Base-by-base conservation (phyloP, 768 basidiomycete species). In the Heimioporus sp. region DNA sequence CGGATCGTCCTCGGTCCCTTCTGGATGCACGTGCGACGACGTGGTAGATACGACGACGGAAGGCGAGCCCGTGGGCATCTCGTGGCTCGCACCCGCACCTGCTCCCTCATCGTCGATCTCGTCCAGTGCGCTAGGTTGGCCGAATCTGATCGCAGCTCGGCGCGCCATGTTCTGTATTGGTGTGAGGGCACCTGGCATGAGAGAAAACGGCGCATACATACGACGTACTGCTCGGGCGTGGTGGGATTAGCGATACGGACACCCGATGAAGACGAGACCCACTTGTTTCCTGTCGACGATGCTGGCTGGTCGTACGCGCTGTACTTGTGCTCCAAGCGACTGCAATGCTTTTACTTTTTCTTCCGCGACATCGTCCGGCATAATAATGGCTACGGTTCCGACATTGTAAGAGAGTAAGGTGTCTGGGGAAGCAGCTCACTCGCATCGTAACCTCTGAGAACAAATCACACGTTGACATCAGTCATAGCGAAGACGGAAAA, bases 201-300 rank as follows among this genome's bases (percentile, higher is more conserved):
- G n/a, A 55, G 15, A 46, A 47, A 0, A 16, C 10, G 24, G 43
- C 42, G 44, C 38, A 49, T 31, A 76, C 84, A 63, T 71, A 87
- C 85, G 50, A 87, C 86, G 62, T 85, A 87, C 82, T 87, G 56
- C 11, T 2, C 45, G 52, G 20, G 13, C 13, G 50, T 8, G 38
- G 31, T 28, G 7, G 24, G 24, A 28, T 62, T 45, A 51, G 17
- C 46, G 13, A 28, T 28, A 28, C 7, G 24, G 4, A 28, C 24
- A 28, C 24, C 24, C 24, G 20, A 46, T 4, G 35, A 19, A 3
- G 38, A 46, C 8, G 28, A 36, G 24, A 59, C 77, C 38, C 46
- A 86, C 90, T 81, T 97, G 94, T 66, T 92, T 93, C 71, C 92
- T 92, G 73, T 98, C 96, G 12, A 99, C 89, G 54, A 98, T 98